Base-by-base conservation (phyloP, 805 yeast species). In the Metschnikowia gelsemii region DNA sequence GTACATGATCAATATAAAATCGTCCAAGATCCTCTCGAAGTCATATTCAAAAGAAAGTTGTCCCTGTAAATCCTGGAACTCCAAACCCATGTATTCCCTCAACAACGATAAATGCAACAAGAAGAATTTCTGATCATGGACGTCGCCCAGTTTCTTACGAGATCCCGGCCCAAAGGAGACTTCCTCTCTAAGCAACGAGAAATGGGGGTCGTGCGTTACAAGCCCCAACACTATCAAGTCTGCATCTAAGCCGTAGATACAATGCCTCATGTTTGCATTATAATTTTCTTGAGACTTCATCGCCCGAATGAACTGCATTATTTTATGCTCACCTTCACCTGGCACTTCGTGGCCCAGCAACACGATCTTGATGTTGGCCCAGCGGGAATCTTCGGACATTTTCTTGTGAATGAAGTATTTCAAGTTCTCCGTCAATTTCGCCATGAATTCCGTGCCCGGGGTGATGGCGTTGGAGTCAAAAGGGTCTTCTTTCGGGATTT, bases 321-420 rank as follows among this genome's bases (percentile, higher is more conserved):
- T 89, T 59, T 91, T 91, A 67, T 91, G 98, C 68, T 91, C 98
- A 66, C 98, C 98, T 72, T 91, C 98, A 53, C 98, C 98, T 3
- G 98, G 98, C 14, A 87, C 97, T 62, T 90, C 96, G 56, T 88
- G 96, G 26, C 96, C 98, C 40, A 93, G 84, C 46, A 91, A 73
- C 22, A 91, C 73, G 46, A 91, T 75, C 40, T 85, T 76, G 38
- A 87, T 72, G 38, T 78, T 75, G 50, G 85, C 84, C 98, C 98
- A 91, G 40, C 81, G 78, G 9, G 90, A 69, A 59, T 91, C 98
- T 38, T 85, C 84, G 2, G 95, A 76, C 28, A 90, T 81, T 61
- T 91, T 91, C 54, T 87, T 84, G 59, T 87, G 87, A 55, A 91
- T 84, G 65, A 85, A 91, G 63, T 87, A 91, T 55, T 87, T 84